phyloP scores from a whole-genome alignment of 345 rosid genomes.

The Gossypium herbaceum region DNA sequence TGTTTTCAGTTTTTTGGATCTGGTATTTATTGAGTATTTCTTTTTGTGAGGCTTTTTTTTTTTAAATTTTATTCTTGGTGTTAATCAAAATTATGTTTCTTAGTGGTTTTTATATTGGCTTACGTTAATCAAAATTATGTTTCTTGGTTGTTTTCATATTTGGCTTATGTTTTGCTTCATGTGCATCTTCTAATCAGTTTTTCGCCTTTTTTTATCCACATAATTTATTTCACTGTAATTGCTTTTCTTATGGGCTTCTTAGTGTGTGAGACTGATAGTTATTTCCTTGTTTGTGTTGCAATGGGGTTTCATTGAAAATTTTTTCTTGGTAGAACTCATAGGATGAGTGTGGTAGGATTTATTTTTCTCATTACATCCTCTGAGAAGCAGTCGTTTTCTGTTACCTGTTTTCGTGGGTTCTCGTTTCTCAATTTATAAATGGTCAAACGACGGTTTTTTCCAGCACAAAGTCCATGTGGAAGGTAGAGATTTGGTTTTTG shows the following conservation, averaged over 20 bases:
- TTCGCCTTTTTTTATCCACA: not conserved
- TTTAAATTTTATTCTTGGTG: not conserved
- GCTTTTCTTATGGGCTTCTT: not conserved
- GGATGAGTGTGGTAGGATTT: not conserved
- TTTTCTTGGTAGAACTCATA: not conserved
- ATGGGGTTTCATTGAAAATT: not conserved
- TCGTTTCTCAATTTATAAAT: not conserved
- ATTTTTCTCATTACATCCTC: not conserved
- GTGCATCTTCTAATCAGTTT: not conserved
- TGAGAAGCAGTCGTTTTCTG: not conserved
- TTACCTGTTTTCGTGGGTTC: not conserved
- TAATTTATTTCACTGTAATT: not conserved
- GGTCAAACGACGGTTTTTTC: not conserved
- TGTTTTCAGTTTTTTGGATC: not conserved
- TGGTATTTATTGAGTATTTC: not conserved
- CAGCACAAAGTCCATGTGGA: too few species aligned
- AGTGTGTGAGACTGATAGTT: not conserved
- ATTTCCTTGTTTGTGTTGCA: not conserved
- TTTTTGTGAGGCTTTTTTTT: not conserved
- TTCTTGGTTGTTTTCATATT: not conserved
- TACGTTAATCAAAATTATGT: not conserved
- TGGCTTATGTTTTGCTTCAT: not conserved
- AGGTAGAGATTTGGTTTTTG: not conserved
- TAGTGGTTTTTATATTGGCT: not conserved
- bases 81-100: not conserved